Evolutionary conservation across 768 basidiomycete genomes (phyloP), one percentile per base, ranked within the genome.

Genomic region (Pisolithus tinctorius): DNA sequence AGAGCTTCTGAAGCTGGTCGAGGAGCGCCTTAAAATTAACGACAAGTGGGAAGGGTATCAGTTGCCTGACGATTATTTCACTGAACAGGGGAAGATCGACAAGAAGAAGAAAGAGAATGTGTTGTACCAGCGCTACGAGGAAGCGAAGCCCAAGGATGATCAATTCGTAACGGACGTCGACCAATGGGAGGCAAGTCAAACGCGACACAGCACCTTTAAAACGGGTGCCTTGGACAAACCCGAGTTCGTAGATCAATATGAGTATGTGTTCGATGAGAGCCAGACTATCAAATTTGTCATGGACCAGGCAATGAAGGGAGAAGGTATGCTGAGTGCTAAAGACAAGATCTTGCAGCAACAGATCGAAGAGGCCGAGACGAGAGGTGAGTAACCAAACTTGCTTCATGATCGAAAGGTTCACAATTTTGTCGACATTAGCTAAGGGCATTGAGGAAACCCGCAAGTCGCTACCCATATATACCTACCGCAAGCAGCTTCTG

Each of bases 21-120:
- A 99, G 69, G 94, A 94, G 64, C 82, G 95, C 27, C 75, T 95
- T 55, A 86, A 84, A 63, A 96, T 99, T 51, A 88, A 92, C 67
- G 96, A 99, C 72, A 92, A 89, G 55, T 91, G 78, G 71, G 96
- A 99, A 55, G 95, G 95, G 7, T 99, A 99, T 64, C 84, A 87
- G 70, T 79, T 98, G 40, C 96, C 96, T 0, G 96, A 98, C 58
- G 96, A 98, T 68, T 99, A 99, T 65, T 79, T 98, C 60, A 99
- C 96, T 0, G 95, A 95, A 61, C 93, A 97, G 66, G 96, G 96
- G 27, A 96, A 94, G 71, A 93, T 99, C 54, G 94, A 98, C 78
- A 87, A 83, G 71, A 93, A 96, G 76, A 92, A 90, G 71, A 93
- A 96, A 64, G 82, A 93, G 64, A 86, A 86, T 57, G 93, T 88